These are phyloP conservation scores for Flaveria linearis DNA, from an alignment of 129 eudicot genomes.

Conservation along the genomic window DNA sequence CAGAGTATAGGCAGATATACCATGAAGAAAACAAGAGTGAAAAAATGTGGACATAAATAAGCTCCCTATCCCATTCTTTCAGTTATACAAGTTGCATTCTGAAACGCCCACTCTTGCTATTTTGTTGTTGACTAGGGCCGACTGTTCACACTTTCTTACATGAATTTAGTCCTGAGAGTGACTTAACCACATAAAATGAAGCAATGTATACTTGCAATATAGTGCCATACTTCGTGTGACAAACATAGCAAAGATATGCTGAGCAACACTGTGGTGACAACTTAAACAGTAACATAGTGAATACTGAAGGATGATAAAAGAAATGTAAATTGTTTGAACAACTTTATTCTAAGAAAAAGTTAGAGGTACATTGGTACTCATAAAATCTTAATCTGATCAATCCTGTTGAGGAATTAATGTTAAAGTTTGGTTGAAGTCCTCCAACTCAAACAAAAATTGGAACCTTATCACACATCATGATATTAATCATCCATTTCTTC, in stretches of 20 bases:
- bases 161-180: no score
- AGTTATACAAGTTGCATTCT: background rate
- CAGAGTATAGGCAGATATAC: conserved; percentile 1
- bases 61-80: conserved; percentile 1
- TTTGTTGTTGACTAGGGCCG: background rate
- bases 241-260: conserved; percentile 8
- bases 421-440: background rate
- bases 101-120: background rate
- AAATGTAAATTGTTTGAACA: background rate
- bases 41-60: background rate
- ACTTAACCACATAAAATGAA: background rate
- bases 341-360: background rate
- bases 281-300: background rate
- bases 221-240: background rate
- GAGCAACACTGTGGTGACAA: background rate
- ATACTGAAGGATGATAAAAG: conserved; percentile 12
- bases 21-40: background rate
- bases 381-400: background rate
- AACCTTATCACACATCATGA: background rate
- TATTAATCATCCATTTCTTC: background rate
- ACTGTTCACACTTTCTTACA: no score
- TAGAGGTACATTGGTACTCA: background rate
- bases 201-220: background rate
- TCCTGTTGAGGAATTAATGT: background rate
- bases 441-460: conserved; percentile 1